These are phyloP conservation scores for Globisporangium yorkense DNA, from an alignment of 352 stramenopile species.

Conservation along the genomic window DNA sequence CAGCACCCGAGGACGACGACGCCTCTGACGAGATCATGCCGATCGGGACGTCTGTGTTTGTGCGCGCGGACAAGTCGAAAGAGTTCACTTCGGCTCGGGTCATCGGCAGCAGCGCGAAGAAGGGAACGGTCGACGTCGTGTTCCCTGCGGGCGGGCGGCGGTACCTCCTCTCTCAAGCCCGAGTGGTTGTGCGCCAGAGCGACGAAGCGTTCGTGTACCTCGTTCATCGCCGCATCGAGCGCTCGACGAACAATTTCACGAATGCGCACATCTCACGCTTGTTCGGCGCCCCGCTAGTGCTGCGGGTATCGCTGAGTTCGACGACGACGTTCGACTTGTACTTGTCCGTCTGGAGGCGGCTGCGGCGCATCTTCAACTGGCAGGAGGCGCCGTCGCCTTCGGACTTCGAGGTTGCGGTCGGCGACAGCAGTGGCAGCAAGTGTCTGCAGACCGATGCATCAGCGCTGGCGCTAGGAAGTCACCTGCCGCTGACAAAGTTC, in stretches of 20 bases:
- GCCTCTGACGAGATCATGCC: conserved; percentile 19
- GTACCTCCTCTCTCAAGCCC: conserved; percentile 56
- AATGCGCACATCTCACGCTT: conserved; percentile 72
- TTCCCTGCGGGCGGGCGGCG: conserved; percentile 51
- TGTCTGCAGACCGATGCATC: conserved; percentile 37
- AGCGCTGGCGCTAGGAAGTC: conserved; percentile 52
- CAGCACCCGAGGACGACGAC: conserved; percentile 8
- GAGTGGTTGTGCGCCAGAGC: conserved; percentile 42
- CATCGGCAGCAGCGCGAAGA: conserved; percentile 53
- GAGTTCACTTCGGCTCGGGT: conserved; percentile 54
- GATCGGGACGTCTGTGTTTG: conserved; percentile 51
- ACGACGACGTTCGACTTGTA: conserved; percentile 78
- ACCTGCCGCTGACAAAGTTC: conserved; percentile 64
- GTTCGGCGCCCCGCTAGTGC: conserved; percentile 71
- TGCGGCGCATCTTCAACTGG: conserved; percentile 86
- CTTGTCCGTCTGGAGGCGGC: conserved; percentile 64
- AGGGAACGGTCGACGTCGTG: conserved; percentile 57
- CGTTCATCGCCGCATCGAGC: conserved; percentile 82
- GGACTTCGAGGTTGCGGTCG: conserved; percentile 17
- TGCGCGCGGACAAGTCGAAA: conserved; percentile 60
- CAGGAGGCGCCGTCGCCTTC: conserved; percentile 32
- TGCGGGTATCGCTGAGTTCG: conserved; percentile 54
- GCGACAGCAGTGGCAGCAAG: conserved; percentile 11
- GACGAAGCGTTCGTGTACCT: conserved; percentile 68
- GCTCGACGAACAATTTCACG: conserved; percentile 73